Evolutionary conservation across 2,329 filamentous ascomycete species (phyloP).

Genomic region (Penicillium hesseltinei): DNA sequence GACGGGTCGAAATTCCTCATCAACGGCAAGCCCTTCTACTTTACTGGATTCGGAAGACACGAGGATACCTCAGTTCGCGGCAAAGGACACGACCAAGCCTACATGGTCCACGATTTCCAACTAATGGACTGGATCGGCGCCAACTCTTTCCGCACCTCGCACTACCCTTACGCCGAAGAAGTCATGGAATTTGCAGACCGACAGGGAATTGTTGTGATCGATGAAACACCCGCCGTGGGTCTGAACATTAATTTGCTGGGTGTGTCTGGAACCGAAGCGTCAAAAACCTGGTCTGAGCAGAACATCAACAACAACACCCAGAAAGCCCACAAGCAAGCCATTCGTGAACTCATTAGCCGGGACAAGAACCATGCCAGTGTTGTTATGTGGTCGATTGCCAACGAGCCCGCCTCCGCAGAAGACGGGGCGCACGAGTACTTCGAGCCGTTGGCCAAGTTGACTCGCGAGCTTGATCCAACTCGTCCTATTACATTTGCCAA

Average conservation of each 20-base stretch:
- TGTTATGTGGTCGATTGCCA: conserved; percentile 28
- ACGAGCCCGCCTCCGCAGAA: conserved; percentile 22
- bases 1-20: conserved; percentile 25
- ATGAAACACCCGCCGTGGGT: too few species aligned
- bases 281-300: neutral
- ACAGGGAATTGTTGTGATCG: conserved; percentile 12
- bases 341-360: conserved; percentile 25
- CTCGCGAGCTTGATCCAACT: conserved; percentile 26
- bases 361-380: conserved; percentile 31
- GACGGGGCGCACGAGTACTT: conserved; percentile 25
- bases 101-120: conserved; percentile 34
- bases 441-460: conserved; percentile 22
- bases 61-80: conserved; percentile 29
- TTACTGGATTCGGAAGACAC: conserved; percentile 33
- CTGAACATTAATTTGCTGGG: too few species aligned
- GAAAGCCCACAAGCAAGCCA: conserved; percentile 20
- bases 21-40: conserved; percentile 30
- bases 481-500: conserved; percentile 29
- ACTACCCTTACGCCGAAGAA: conserved; percentile 35
- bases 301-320: conserved; percentile 5
- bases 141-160: conserved; percentile 33
- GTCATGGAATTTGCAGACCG: conserved; percentile 31
- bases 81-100: conserved; percentile 31
- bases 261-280: too few species aligned
- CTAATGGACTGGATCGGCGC: conserved; percentile 32